These are phyloP conservation scores for Penicillium sp. DNA, from an alignment of 2,329 filamentous ascomycete species.

Conservation along the genomic window DNA sequence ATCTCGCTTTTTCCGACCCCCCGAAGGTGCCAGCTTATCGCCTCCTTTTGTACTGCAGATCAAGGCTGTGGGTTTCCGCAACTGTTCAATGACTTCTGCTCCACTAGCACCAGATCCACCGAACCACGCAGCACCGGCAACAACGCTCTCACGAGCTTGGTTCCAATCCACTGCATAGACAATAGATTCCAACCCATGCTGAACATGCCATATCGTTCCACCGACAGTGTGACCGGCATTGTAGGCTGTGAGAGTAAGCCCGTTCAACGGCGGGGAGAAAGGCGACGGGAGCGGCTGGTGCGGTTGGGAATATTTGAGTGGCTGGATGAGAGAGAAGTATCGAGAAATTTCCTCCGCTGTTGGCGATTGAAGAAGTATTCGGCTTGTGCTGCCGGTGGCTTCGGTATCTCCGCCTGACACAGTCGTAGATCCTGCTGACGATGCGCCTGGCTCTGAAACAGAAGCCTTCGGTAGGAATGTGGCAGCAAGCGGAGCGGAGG, in stretches of 20 bases:
- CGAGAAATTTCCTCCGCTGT: conserved; percentile 83
- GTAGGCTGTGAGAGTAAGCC: conserved; percentile 92
- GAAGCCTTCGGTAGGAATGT: conserved; percentile 74
- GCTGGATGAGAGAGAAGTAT: conserved; percentile 87
- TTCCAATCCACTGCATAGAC: conserved; percentile 99
- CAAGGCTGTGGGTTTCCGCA: conserved; percentile 88
- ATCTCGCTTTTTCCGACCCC: conserved; percentile 76
- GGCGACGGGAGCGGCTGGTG: conserved; percentile 84
- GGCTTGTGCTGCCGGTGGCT: conserved; percentile 28
- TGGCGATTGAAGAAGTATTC: conserved; percentile 65
- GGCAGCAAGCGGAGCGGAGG: conserved; percentile 81
- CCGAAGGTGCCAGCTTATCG: conserved; percentile 66
- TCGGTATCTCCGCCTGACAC: conserved; percentile 33
- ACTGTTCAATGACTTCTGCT: conserved; percentile 86
- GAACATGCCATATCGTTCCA: conserved; percentile 98
- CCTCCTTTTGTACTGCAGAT: conserved; percentile 87
- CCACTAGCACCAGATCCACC: conserved; percentile 76
- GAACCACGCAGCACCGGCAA: conserved; percentile 90
- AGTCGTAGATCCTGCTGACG: conserved; percentile 36
- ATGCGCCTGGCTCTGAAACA: conserved; percentile 58
- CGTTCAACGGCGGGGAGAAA: conserved; percentile 84
- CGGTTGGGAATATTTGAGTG: conserved; percentile 94
- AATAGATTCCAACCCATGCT: conserved; percentile 93
- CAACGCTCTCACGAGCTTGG: conserved; percentile 91
- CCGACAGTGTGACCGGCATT: conserved; percentile 94